These are phyloP conservation scores for Sporothrix globosa DNA, from an alignment of 2,329 filamentous ascomycete species.

Conservation along the genomic window DNA sequence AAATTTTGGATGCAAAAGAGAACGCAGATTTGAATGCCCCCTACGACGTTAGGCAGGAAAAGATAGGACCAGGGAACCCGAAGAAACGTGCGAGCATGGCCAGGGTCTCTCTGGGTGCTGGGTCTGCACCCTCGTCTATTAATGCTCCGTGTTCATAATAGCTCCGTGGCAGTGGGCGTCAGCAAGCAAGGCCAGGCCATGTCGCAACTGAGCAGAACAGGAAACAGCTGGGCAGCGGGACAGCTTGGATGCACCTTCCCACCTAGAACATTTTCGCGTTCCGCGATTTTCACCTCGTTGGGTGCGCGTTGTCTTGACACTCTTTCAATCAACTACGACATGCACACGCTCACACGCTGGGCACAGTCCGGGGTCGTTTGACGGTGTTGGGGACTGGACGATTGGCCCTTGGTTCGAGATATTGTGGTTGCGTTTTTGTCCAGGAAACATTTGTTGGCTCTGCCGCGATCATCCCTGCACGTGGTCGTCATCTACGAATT, in stretches of 20 bases:
- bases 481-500: not conserved
- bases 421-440: constrained; percentile 29
- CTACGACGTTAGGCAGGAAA: constrained; percentile 6
- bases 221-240: constrained; percentile 18
- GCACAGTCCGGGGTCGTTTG: not conserved
- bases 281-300: not conserved
- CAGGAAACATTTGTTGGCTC: constrained; percentile 1
- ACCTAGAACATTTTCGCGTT: not conserved
- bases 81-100: not conserved
- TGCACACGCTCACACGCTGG: not conserved
- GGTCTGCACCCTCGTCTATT: not conserved
- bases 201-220: constrained; percentile 16
- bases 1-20: not conserved
- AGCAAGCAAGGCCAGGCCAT: not conserved
- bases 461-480: constrained; percentile 15
- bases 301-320: not conserved
- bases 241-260: constrained; percentile 4
- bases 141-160: constrained; percentile 4
- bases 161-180: not conserved
- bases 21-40: not conserved
- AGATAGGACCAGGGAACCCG: constrained; percentile 10
- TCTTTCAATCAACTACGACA: not conserved
- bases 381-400: not conserved
- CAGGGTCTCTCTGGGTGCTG: constrained; percentile 8
- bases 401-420: constrained; percentile 28